These are phyloP conservation scores for Aureobasidium sp. DNA, from an alignment of 2,329 filamentous ascomycete genomes.

Conservation along the genomic window DNA sequence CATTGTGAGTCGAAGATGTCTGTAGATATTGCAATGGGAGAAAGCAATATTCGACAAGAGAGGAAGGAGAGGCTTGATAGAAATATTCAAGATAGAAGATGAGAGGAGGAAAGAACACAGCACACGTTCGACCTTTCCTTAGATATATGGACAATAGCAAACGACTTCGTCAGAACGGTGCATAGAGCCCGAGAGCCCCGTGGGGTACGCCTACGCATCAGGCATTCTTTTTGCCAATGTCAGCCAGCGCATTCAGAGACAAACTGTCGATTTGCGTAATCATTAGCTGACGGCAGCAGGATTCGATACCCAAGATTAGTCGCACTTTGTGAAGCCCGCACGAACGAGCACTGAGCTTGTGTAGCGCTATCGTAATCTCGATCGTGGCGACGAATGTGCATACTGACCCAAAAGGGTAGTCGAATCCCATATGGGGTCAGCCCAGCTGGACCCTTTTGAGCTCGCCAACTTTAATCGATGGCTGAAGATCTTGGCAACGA, in stretches of 20 bases:
- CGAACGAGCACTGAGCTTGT: background rate
- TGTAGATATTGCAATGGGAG: background rate
- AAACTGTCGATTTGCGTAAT: conserved; percentile 9
- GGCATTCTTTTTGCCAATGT: background rate
- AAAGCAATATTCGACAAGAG: background rate
- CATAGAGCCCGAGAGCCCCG: background rate
- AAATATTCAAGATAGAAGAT: background rate
- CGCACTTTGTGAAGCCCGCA: background rate
- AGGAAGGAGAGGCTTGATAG: background rate
- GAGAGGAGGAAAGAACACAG: background rate
- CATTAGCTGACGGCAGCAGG: conserved; percentile 1
- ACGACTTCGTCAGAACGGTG: background rate
- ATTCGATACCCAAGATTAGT: conserved; percentile 3
- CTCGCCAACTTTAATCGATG: background rate
- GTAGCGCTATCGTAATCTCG: conserved; percentile 4
- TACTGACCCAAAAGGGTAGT: conserved; percentile 1
- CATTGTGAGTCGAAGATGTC: background rate
- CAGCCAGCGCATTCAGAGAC: background rate
- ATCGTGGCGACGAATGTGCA: background rate
- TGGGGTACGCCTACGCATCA: conserved; percentile 1
- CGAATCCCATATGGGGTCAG: conserved; percentile 4
- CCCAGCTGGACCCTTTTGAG: background rate
- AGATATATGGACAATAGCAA: background rate
- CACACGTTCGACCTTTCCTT: background rate
- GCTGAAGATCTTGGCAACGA: conserved; percentile 8